A percentile compares a stretch with the other conserved stretches of the same genome.
Conservation (phyloP, 495 filamentous ascomycete genomes). For the Neurospora sp. region DNA sequence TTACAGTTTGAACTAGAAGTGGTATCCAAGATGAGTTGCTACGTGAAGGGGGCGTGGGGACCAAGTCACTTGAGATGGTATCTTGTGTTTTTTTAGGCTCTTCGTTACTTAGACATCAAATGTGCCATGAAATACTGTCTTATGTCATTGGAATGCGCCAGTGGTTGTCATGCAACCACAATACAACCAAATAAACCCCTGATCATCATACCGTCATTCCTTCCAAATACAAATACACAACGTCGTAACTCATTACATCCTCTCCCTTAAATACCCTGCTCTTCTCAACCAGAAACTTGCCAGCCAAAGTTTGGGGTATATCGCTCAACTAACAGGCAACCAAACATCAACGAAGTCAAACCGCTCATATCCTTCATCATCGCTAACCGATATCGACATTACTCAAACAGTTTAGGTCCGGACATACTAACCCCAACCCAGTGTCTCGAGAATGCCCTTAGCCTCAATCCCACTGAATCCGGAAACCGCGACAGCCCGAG, state of each 20-base stretch:
- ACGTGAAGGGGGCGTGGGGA: not conserved
- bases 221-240: not conserved
- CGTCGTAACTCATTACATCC: not conserved
- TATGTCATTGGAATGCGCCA: not conserved
- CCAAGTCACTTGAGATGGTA: not conserved
- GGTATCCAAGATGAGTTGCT: not conserved
- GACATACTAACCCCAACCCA: slow-evolving; percentile 39
- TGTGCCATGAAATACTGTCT: not conserved
- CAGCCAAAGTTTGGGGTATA: not conserved
- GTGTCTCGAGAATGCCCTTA: slow-evolving; percentile 45
- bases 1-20: not conserved
- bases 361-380: not conserved
- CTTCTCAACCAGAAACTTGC: not conserved
- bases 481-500: slow-evolving; percentile 54
- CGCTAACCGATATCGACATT: not conserved
- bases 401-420: not conserved
- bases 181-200: rapidly evolving
- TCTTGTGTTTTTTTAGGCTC: not conserved
- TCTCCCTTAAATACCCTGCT: not conserved
- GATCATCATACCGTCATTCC: not conserved
- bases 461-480: slow-evolving; percentile 51
- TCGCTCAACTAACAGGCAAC: not conserved
- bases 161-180: not conserved
- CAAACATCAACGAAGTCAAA: not conserved
- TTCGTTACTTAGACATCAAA: not conserved